phyloP scores from a whole-genome alignment of 2,329 filamentous ascomycete genomes.

The Aspergillus puulaauensis region DNA sequence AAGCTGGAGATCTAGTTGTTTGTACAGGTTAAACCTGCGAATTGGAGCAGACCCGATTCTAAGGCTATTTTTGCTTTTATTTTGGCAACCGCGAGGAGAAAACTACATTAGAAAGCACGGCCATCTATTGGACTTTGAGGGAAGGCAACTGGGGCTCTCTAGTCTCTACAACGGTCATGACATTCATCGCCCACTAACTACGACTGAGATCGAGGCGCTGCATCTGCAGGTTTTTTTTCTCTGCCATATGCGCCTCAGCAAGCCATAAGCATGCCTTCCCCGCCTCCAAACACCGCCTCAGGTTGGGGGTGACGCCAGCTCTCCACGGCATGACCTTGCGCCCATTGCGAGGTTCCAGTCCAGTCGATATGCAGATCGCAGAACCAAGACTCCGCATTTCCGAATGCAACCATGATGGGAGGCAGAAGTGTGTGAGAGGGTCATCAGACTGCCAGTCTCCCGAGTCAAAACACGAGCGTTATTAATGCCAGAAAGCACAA shows the following conservation, averaged over 20 bases:
- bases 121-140: not conserved
- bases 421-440: not conserved
- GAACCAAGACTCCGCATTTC: not conserved
- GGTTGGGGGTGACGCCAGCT: not conserved
- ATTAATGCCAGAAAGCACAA: not conserved
- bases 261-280: slow-evolving; percentile 8
- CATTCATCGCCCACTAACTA: too few species aligned
- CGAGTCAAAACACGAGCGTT: not conserved
- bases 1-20: too few species aligned
- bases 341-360: slow-evolving; percentile 8
- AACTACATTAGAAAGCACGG: not conserved
- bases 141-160: not conserved
- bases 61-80: not conserved
- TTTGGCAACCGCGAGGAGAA: not conserved
- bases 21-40: too few species aligned
- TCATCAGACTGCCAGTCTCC: not conserved
- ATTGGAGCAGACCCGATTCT: not conserved
- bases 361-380: slow-evolving; percentile 9
- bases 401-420: not conserved
- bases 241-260: slow-evolving; percentile 1
- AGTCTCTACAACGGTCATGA: too few species aligned
- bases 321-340: not conserved
- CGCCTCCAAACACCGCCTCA: not conserved
- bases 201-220: slow-evolving; percentile 5
- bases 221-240: slow-evolving; percentile 7